phyloP scores from a whole-genome alignment of 768 basidiomycete genomes.

The Erythrobasidium yunnanense region DNA sequence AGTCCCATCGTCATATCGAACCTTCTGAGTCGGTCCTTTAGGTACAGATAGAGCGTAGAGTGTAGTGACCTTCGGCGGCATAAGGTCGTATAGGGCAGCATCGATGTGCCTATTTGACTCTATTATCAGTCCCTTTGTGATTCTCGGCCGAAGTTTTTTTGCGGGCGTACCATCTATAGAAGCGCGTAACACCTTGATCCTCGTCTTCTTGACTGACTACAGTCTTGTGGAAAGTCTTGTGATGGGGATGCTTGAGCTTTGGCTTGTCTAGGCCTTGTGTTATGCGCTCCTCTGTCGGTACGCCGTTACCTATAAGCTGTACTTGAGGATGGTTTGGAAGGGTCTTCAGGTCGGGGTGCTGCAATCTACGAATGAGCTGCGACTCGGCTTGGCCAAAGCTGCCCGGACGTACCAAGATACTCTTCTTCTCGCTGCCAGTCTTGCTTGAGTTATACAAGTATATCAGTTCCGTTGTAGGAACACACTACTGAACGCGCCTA shows the following conservation, averaged over 20 bases:
- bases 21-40: conserved; percentile 50
- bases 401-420: not conserved
- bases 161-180: conserved; percentile 76
- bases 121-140: not conserved
- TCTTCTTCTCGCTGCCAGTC: conserved; percentile 1
- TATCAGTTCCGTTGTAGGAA: not conserved
- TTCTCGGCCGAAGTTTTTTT: not conserved
- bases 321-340: conserved; percentile 80
- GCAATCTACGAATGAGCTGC: not conserved
- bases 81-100: conserved; percentile 64
- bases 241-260: conserved; percentile 74
- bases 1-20: conserved; percentile 54
- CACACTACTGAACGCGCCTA: not conserved
- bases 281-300: conserved; percentile 31
- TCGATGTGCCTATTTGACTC: conserved; percentile 68
- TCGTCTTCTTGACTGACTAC: conserved; percentile 62
- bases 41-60: conserved; percentile 70
- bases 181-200: conserved; percentile 65
- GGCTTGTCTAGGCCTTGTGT: conserved; percentile 31
- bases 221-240: conserved; percentile 78
- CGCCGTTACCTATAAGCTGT: conserved; percentile 82
- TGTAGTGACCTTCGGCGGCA: conserved; percentile 64
- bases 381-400: not conserved
- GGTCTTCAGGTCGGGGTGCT: conserved; percentile 76
- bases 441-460: too few relatives aligned